Base-by-base conservation (phyloP, 2,329 filamentous ascomycete species). In the Ascosphaera apis region DNA sequence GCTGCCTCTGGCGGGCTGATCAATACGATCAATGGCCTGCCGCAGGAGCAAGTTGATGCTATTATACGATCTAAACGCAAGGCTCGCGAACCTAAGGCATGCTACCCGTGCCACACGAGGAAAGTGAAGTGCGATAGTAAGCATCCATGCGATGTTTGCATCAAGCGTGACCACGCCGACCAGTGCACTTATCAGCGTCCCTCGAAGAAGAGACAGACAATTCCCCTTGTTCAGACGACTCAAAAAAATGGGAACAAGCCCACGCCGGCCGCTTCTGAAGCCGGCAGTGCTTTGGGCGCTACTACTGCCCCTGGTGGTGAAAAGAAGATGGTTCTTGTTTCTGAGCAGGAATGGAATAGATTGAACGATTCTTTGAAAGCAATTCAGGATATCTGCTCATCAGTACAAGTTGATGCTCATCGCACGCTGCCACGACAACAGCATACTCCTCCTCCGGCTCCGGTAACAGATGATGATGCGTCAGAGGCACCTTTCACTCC, bases 121-220 rank as follows among this genome's bases (percentile, higher is more conserved):
- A 60, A 60, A 39, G 59, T 62, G 30, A 62, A 62, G 48, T 62
- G 59, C 44, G 59, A 62, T 44, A 56, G 59, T 30, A 61, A 62
- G 34, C 45, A 62, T 6, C 59, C 59, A 3, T 62, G 59, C 45
- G 58, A 62, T 40, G 58, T 58, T 15, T 62, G 59, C 39, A 57
- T 62, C 33, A 62, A 62, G 44, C 53, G 59, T 42, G 59, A 62
- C 43, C 59, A 62, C 44, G 57, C 58, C 23, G 57, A 62, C 35
- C 53, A 62, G 11, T 62, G 59, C 42, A 61, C 59, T 6, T 62
- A 62, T 41, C 58, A 62, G 47, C 54, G 59, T 3, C 59, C 59
- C 6, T 56, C 56, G 17, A 62, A 62, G 45, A 60, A 59, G 44
- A 45, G 58, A 21, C 49, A 52, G 33, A 43, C 51, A 25, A 42